Evolutionary conservation across 176 grass and related monocot genomes (phyloP), one percentile per base, ranked within the genome.

Genomic region (Triticum turgidum): DNA sequence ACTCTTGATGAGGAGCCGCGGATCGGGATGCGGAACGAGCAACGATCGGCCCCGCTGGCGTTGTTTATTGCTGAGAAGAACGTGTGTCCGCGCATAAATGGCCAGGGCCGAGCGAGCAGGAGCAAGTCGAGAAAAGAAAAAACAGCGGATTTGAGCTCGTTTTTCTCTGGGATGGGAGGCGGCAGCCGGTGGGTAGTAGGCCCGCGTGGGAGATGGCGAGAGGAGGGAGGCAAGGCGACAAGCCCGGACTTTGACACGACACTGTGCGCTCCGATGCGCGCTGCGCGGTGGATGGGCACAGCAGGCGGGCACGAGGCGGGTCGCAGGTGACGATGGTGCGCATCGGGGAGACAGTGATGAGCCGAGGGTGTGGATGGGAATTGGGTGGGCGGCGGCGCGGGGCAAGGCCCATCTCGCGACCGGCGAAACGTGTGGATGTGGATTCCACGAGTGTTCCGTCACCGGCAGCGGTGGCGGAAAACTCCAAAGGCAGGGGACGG

Each of bases 141-240:
- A 58, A 58, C 54, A 21, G 37, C 11, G 54, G 5, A 25, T 21
- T 49, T 4, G 79, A 32, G 69, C 81, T 78, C 58, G 65, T 9
- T 52, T 86, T 44, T 21, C 76, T 77, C 37, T 58, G 5, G 54
- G 47, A 51, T 51, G 11, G 47, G 54, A 54, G 34, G 47, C 51
- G 8, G 66, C 56, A 10, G 54, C 30, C 8, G 49, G n/a, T n/a
- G 9, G 44, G 32, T 10, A 33, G 34, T 6, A 33, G 80, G 51
- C 64, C 47, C 18, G 0, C 44, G 62, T 24, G 25, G 80, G 17
- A 49, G 76, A 89, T 72, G 77, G 77, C 77, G 78, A 77, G 22
- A 44, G 59, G 21, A 13, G 77, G 68, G 20, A 18, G 72, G 79
- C 39, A 68, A 81, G 25, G 25, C 25, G 79, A 81, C 41, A 67